These are phyloP conservation scores for Mucor racemosus DNA, from an alignment of 371 early-diverging fungal species.

Conservation along the genomic window DNA sequence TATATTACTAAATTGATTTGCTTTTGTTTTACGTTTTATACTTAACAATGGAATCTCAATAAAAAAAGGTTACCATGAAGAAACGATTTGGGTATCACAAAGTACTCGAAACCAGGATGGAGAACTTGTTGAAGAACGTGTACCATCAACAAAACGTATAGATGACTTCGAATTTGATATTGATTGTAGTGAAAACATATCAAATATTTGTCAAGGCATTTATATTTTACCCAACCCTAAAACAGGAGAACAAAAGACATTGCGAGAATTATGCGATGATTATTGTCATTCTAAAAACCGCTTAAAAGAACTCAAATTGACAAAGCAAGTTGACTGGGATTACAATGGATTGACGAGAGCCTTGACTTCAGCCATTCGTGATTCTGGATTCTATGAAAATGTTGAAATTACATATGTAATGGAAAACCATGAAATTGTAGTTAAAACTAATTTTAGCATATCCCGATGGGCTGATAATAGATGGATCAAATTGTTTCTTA, in stretches of 20 bases:
- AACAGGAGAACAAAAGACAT: conserved; percentile 34
- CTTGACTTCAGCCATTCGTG: conserved; percentile 45
- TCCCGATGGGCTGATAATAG: conserved; percentile 37
- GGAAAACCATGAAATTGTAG: conserved; percentile 41
- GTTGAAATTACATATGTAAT: conserved; percentile 40
- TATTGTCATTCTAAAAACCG: conserved; percentile 38
- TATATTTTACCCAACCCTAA: conserved; percentile 39
- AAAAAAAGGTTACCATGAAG: conserved; percentile 48
- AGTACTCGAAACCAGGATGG: conserved; percentile 42
- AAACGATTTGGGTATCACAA: conserved; percentile 37
- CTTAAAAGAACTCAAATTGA: conserved; percentile 47
- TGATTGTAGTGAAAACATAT: conserved; percentile 36
- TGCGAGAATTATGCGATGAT: conserved; percentile 46
- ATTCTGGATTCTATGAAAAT: conserved; percentile 37
- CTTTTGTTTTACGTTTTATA: background rate
- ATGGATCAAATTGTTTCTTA: conserved; percentile 30
- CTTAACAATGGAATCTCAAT: background rate
- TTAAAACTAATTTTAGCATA: conserved; percentile 34
- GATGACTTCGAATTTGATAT: conserved; percentile 45
- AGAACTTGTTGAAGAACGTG: conserved; percentile 31
- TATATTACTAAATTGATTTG: background rate
- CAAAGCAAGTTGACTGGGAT: conserved; percentile 51
- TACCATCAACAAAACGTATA: conserved; percentile 29
- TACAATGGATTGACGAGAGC: conserved; percentile 41
- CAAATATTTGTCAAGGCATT: conserved; percentile 32